Base-by-base conservation (phyloP, 306 rosid species). In the Citrullus amarus region DNA sequence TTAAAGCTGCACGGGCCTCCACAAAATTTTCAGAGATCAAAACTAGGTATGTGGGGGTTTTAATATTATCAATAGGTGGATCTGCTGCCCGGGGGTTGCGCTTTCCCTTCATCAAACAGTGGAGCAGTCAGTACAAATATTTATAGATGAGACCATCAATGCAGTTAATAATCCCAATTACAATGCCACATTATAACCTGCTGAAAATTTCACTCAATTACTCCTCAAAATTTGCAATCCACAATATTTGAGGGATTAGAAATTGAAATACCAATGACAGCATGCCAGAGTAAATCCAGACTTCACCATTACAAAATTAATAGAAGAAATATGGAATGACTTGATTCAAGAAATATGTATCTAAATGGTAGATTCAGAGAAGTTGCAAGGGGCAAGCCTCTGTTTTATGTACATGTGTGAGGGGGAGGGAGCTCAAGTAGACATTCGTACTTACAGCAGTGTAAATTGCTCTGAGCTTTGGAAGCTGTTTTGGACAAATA, bases 401-500 rank as follows among this genome's bases (percentile, higher is more conserved):
- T 34, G 56, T 20, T 43, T 65, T 36, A 65, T 36, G 71, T 48
- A 61, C 75, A 79, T 62, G 1, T 25, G 55, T 20, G 17, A 46
- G 30, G 30, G 48, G 48, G 34, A 63, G 80, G 20, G 36, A 67
- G 75, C 39, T 63, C 9, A 32, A 79, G 43, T 69, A 46, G 48
- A 78, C 18, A 44, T 70, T 55, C 43, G 71, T 80, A 69, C 59
- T 91, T 87, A 95, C 99, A 83, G 93, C 93, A 85, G 86, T 91
- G 87, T 88, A 92, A 72, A 95, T 86, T 79, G 87, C 89, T 88
- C 84, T 86, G 66, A 95, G 83, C 82, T 83, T 90, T 56, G 96
- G 91, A 88, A 92, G 97, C 86, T 90, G 96, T 80, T 92, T 95
- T 36, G 99, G 97, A 85, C 97, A 91, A 81, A 95, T 84, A 81